Conservation (phyloP, 1,139 yeast genomes). For the Candida albicans region DNA sequence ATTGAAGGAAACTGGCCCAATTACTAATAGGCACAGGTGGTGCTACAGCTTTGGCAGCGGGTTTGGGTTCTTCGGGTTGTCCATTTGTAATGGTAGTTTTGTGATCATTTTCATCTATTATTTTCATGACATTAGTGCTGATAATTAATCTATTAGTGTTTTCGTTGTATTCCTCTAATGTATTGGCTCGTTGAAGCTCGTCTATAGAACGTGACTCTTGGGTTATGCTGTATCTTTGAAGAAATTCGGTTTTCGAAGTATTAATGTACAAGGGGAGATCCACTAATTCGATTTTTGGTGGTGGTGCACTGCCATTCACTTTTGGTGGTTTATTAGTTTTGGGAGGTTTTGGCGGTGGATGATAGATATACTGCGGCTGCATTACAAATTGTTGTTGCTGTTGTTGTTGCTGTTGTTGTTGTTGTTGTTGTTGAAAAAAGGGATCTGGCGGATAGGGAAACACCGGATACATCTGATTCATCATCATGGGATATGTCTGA, state of each 20-base stretch:
- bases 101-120: conserved; percentile 22
- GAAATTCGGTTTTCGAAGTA: conserved; percentile 16
- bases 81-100: conserved; percentile 12
- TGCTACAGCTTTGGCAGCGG: not conserved
- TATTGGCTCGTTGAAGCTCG: conserved; percentile 13
- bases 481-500: conserved; percentile 16
- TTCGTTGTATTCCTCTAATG: conserved; percentile 17
- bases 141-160: conserved; percentile 16
- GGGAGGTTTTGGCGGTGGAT: conserved; percentile 4
- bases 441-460: conserved; percentile 11
- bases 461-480: conserved; percentile 11
- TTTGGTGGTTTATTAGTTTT: not conserved
- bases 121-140: conserved; percentile 15
- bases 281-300: not conserved
- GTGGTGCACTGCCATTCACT: too few relatives aligned
- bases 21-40: conserved; percentile 14
- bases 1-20: conserved; percentile 30
- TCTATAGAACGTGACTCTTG: conserved; percentile 6
- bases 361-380: not conserved
- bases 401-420: conserved; percentile 7
- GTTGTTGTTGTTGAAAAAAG: conserved; percentile 5
- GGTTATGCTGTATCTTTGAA: conserved; percentile 7
- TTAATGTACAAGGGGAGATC: conserved; percentile 23
- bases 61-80: not conserved
- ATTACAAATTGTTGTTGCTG: conserved; percentile 4